phyloP scores from a whole-genome alignment of 768 basidiomycete species.

The Suillus bovinus region DNA sequence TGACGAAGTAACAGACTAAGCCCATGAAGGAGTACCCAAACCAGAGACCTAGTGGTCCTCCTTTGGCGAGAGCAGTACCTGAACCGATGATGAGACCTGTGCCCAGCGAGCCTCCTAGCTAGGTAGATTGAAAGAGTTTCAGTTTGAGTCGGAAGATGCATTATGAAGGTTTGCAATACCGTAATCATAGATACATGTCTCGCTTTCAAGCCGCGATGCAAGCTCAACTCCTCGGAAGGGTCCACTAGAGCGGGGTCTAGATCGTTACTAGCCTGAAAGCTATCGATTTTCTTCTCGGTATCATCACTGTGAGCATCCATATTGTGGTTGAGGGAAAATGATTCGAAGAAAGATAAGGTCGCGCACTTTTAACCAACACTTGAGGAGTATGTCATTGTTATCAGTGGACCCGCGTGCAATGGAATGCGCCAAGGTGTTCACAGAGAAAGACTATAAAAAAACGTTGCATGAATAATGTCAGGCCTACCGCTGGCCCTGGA shows the following conservation, averaged over 20 bases:
- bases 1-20: slow-evolving; percentile 58
- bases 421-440: not conserved
- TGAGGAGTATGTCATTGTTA: not conserved
- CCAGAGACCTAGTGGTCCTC: slow-evolving; percentile 51
- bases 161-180: slow-evolving; percentile 24
- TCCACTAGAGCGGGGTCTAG: slow-evolving; percentile 28
- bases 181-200: slow-evolving; percentile 60
- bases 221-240: slow-evolving; percentile 35
- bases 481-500: not conserved
- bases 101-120: slow-evolving; percentile 53
- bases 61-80: slow-evolving; percentile 55
- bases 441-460: not conserved
- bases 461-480: not conserved
- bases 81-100: slow-evolving; percentile 60
- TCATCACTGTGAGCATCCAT: not conserved
- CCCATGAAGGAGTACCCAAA: slow-evolving; percentile 50
- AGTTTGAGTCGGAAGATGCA: not conserved
- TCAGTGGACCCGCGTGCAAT: not conserved
- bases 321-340: not conserved
- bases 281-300: not conserved
- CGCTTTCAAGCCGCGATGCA: slow-evolving; percentile 52
- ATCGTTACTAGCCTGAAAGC: not conserved
- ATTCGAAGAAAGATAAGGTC: not conserved
- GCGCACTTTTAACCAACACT: not conserved
- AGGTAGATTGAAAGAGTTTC: not conserved